These are phyloP conservation scores for Saprolegnia diclina DNA, from an alignment of 352 stramenopile species.

Conservation along the genomic window DNA sequence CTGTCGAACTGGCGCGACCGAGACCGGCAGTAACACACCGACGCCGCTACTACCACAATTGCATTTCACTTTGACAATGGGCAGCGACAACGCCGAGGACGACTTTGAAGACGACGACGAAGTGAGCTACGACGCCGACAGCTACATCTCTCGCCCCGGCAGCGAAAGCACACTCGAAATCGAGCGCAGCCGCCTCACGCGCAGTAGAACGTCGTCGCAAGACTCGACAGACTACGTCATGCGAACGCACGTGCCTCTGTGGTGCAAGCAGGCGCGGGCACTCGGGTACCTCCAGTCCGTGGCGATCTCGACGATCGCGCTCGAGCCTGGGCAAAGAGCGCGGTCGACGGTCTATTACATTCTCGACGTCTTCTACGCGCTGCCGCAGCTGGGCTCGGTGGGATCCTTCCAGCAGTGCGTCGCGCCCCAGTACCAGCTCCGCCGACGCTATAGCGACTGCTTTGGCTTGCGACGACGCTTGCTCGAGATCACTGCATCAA, in stretches of 20 bases:
- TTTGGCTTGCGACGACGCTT: slow-evolving; percentile 1
- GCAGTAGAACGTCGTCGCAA: neutral
- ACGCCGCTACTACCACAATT: neutral
- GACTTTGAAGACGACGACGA: too few relatives aligned
- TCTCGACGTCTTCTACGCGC: slow-evolving; percentile 7
- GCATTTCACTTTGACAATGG: neutral
- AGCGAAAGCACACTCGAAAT: neutral
- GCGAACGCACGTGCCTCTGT: slow-evolving; percentile 3
- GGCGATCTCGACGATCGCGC: neutral
- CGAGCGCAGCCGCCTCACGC: neutral
- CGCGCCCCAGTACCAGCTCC: slow-evolving; percentile 18
- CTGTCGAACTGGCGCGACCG: too few relatives aligned
- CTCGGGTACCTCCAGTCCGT: slow-evolving; percentile 16
- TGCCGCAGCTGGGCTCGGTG: slow-evolving; percentile 3
- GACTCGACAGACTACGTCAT: neutral
- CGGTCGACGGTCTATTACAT: slow-evolving; percentile 6
- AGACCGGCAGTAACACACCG: too few relatives aligned
- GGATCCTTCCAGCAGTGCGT: neutral
- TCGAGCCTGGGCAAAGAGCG: neutral
- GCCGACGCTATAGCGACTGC: slow-evolving; percentile 21
- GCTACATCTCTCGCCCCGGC: neutral
- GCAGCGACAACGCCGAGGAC: neutral
- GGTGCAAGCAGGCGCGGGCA: slow-evolving; percentile 14
- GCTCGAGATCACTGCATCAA: neutral
- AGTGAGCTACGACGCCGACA: slow-evolving; percentile 3